Base-by-base conservation (phyloP, 2,329 filamentous ascomycete species). In the Stachybotrys chlorohalonatus region DNA sequence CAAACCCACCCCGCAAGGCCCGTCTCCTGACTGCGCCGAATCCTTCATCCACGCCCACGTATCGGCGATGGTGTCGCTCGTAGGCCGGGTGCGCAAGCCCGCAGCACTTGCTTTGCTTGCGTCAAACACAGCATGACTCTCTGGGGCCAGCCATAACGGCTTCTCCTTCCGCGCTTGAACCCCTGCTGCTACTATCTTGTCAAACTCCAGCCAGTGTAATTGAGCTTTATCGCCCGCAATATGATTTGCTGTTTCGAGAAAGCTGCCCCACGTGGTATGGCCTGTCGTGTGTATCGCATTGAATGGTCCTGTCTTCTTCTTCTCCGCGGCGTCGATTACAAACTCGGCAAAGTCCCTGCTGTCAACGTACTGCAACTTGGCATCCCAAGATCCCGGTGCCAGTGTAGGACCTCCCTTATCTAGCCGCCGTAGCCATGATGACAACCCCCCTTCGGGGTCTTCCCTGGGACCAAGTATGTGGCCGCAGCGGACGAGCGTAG, bases 331-430 rank as follows among this genome's bases (percentile, higher is more conserved):
- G 45, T 57, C 47, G 31, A 58, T 30, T 6, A 55, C 36, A 49
- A 58, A 58, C 11, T 45, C 32, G 30, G 53, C 57, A 11, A 58
- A 39, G 32, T 58, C 57, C n/a, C 57, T 51, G 11, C 52, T 52
- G 39, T 58, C 57, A 17, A 58, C 55, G 51, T 11, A 47, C 32
- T 58, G 57, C 36, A 58, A 31, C 2, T 36, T 39, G 36, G 54
- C 11, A 32, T 57, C 53, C 7, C 13, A 7, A 7, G 57, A 55
- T 16, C 55, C 57, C 11, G 57, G 55, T 17, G 55, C 57, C n/a
- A 58, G 30, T 5, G 57, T 58, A 42, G 36, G 42, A 1, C 52
- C 57, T 4, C 55, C 55, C 6, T 46, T 47, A 16, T 54, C 52
- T 53, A 57, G 54, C 9, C 57, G 46, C 7, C 36, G 49, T 9